These are phyloP conservation scores for Celoporthe dispersa DNA, from an alignment of 2,329 filamentous ascomycete genomes.

Conservation along the genomic window DNA sequence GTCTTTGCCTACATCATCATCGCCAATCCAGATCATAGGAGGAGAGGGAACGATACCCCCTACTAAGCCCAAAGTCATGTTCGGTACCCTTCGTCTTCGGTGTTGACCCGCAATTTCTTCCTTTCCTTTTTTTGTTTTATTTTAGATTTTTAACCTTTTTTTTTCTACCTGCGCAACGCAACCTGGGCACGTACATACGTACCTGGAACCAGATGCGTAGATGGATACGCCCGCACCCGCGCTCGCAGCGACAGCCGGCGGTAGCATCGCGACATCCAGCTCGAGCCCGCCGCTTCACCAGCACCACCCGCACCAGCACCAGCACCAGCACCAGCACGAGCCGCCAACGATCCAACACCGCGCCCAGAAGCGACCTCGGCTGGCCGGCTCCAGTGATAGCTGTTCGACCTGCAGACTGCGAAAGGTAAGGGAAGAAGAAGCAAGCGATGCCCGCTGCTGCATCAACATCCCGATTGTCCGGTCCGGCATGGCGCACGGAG, in stretches of 20 bases:
- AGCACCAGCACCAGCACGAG: conserved; percentile 2
- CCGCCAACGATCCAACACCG: not conserved
- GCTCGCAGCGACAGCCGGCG: conserved; percentile 24
- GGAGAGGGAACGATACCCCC: not conserved
- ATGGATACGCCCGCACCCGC: conserved; percentile 7
- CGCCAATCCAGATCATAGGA: not conserved
- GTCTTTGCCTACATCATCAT: not conserved
- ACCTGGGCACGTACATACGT: not conserved
- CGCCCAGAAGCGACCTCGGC: conserved; percentile 16
- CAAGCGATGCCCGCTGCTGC: not conserved
- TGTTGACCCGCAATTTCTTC: conserved; percentile 3
- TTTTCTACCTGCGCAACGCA: not conserved
- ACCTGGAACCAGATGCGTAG: conserved; percentile 8
- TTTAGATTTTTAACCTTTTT: not conserved
- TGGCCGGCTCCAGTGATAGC: conserved; percentile 2
- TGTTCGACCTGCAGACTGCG: conserved; percentile 26
- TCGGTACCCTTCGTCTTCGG: not conserved
- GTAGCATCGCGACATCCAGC: not conserved
- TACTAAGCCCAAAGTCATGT: not conserved
- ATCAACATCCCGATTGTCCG: not conserved
- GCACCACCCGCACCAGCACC: conserved; percentile 7
- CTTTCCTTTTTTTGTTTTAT: not conserved
- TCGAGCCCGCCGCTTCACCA: not conserved
- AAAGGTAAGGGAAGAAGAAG: conserved; percentile 23
- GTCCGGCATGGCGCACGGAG: not conserved